Percentiles rank a stretch among this genome's conserved stretches.
phyloP scores from a whole-genome alignment of 2,329 filamentous ascomycete genomes.

The Alternaria brassicicola region DNA sequence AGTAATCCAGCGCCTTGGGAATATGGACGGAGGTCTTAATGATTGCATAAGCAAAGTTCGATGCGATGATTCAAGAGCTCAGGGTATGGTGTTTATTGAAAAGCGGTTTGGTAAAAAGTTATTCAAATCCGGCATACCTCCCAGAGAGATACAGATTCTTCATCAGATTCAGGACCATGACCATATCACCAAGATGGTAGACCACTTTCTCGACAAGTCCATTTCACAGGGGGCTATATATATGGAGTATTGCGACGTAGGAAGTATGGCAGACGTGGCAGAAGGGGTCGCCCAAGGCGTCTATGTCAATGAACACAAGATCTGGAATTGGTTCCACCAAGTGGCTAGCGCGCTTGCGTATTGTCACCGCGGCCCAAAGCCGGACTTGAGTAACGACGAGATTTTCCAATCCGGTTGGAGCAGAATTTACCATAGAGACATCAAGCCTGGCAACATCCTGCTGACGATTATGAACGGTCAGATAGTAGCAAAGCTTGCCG shows the following conservation, averaged over 20 bases:
- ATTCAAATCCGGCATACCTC: not conserved
- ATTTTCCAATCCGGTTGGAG: slow-evolving; percentile 15
- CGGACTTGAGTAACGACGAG: slow-evolving; percentile 7
- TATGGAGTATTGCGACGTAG: slow-evolving; percentile 23
- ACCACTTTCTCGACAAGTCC: slow-evolving; percentile 17
- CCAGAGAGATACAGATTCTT: slow-evolving; percentile 19
- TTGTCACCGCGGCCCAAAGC: slow-evolving; percentile 20
- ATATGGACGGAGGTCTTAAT: slow-evolving; percentile 14
- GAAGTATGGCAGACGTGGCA: slow-evolving; percentile 11
- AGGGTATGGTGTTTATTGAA: slow-evolving; percentile 18
- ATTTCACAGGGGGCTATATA: slow-evolving; percentile 12
- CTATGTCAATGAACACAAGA: slow-evolving; percentile 14
- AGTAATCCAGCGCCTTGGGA: slow-evolving; percentile 3
- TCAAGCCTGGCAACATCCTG: slow-evolving; percentile 28
- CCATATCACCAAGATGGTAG: slow-evolving; percentile 17
- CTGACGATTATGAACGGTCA: slow-evolving; percentile 9
- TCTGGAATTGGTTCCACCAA: slow-evolving; percentile 24
- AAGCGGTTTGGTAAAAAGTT: slow-evolving; percentile 12
- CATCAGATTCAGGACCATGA: slow-evolving; percentile 17
- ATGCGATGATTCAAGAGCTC: slow-evolving; percentile 6
- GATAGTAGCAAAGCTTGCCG: slow-evolving; percentile 25
- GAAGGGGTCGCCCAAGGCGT: not conserved
- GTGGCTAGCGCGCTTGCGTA: slow-evolving; percentile 17
- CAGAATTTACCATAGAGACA: slow-evolving; percentile 23
- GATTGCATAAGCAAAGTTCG: slow-evolving; percentile 8